phyloP scores from a whole-genome alignment of 2,329 filamentous ascomycete genomes.

The Aspergillus neotritici region DNA sequence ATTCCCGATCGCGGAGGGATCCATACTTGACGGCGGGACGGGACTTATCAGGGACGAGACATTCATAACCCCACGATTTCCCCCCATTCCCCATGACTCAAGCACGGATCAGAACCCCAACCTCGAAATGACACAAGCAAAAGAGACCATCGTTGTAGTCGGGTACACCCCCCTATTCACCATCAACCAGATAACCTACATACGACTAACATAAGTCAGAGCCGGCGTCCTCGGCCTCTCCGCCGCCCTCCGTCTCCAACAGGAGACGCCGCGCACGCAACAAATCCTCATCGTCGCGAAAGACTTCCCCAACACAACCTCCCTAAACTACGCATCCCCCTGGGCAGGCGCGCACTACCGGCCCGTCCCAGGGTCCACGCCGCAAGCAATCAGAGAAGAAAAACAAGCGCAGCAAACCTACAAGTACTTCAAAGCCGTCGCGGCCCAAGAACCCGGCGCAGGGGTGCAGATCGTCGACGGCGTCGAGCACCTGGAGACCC shows the following conservation, averaged over 20 bases:
- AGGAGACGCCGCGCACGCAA: conserved; percentile 20
- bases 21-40: no score
- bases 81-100: no score
- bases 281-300: conserved; percentile 37
- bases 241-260: conserved; percentile 32
- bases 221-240: conserved; percentile 39
- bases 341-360: conserved; percentile 47
- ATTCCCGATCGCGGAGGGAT: no score
- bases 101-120: no score
- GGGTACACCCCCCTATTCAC: conserved; percentile 21
- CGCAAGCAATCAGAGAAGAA: conserved; percentile 34
- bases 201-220: conserved; percentile 19
- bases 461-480: conserved; percentile 36
- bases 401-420: conserved; percentile 37
- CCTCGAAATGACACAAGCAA: conserved; percentile 16
- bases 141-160: conserved; percentile 34
- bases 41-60: no score
- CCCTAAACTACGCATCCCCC: conserved; percentile 42
- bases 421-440: conserved; percentile 32
- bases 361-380: conserved; percentile 36
- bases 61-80: no score
- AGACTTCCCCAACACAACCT: conserved; percentile 36
- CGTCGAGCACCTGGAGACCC: conserved; percentile 40
- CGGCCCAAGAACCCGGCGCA: conserved; percentile 28
- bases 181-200: neutral